Base-by-base conservation (phyloP, 2,329 filamentous ascomycete genomes). In the Ascosphaera pollenicola region DNA sequence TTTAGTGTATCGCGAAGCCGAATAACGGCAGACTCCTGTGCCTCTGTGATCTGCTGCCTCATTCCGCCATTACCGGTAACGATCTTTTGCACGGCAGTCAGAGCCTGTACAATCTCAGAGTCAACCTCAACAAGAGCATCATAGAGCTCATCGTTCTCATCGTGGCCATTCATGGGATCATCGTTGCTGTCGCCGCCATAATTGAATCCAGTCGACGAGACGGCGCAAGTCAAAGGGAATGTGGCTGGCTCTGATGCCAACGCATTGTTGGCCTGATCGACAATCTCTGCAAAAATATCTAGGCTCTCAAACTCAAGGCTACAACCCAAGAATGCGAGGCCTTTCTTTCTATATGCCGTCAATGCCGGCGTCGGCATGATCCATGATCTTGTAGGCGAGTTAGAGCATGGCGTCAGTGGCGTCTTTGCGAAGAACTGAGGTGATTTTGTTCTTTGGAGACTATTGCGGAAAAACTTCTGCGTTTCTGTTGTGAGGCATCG, bases 31-130 rank as follows among this genome's bases (percentile, higher is more conserved):
- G 39, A 32, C 40, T 17, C 38, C 45, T 39, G 39, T 45, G 39
- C 31, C 38, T 19, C 2, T 15, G 18, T 2, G 32, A 36, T 40
- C 46, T 46, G 8, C 16, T 21, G 28, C 10, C 21, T 10, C n/a
- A 17, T 40, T 21, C 18, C 19, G 17, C 39, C 34, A 15, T 36
- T 36, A 16, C 26, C 10, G 3, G 16, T 36, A 18, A 11, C 34
- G n/a, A 40, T 45, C 41, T 58, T 58, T 40, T 58, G 53, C 3
- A 58, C 46, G 2, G 54, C 56, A 3, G 56, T 59, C 21, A 55
- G 44, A 6, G 53, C 47, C 44, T 58, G 56, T 11, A 59, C 51
- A 30, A 58, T 48, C 34, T 57, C 54, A 1, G 53, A 56, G 47
- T 60, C 57, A 13, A 59, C 44, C 2, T 47, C 44, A 1, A 49